Base-by-base conservation (phyloP, 1,139 yeast genomes). In the Candida sp. region DNA sequence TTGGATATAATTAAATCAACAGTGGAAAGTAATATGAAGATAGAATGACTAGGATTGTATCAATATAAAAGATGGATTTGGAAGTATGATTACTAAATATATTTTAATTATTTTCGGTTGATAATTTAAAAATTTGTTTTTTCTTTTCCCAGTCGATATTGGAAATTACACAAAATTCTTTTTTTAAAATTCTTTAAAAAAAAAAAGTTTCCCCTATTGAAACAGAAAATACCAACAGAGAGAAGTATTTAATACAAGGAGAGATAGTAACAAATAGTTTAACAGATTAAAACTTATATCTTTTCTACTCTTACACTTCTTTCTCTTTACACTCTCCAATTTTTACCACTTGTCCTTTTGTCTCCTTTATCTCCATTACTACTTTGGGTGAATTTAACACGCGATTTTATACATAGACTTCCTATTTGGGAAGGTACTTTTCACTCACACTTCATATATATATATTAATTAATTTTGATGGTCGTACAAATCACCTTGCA, bases 401-500 rank as follows among this genome's bases (percentile, higher is more conserved):
- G 11, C 34, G 34, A 6, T 6, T 7, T 32, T 32, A 12, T 11
- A 11, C 19, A 32, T 32, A 32, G 34, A 32, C 19, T 32, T 32
- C 34, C 34, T 12, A 32, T 11, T 32, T 32, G 19, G 34, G 34
- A 5, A 32, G 34, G 19, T 12, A 32, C 19, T 15, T 15, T 15
- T 15, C 19, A 15, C 19, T 15, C 19, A 15, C n/a, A 15, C 19
- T 15, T 15, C 19, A 15, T 15, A 25, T 25, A 25, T 7, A 25
- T 25, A 2, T 2, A 25, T 25, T 25, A 25, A 32, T 32, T 32
- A 32, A n/a, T 32, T 12, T 12, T 25, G 19, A 9, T 37, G 34
- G 4, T 37, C 39, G 15, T 37, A 37, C 9, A 37, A 30, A 40
- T 51, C 76, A n/a, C 75, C 74, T 48, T 68, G 74, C 79, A 75